Percentiles rank a stretch among this genome's conserved stretches.
Evolutionary conservation across 1,284 basidiomycete species (phyloP).

Genomic region (Inonotus hispidus): DNA sequence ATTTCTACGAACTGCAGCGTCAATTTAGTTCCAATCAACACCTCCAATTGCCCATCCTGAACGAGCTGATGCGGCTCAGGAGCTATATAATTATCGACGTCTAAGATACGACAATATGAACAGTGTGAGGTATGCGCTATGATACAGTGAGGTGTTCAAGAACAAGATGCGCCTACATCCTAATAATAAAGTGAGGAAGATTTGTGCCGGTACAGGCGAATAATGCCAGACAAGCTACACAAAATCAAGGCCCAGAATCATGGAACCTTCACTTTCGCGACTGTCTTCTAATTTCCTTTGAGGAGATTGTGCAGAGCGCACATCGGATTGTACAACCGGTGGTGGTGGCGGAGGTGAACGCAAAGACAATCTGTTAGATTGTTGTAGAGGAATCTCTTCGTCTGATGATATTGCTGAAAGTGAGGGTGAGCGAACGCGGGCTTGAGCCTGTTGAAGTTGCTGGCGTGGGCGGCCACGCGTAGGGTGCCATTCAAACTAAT

Average conservation of each 20-base stretch:
- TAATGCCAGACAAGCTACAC: not conserved
- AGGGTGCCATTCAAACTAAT: constrained; percentile 17
- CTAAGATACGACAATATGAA: not conserved
- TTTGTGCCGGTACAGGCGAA: not conserved
- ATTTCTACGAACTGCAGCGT: too few relatives aligned
- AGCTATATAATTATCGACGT: not conserved
- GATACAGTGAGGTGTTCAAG: not conserved
- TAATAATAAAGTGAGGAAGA: not conserved
- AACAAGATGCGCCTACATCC: not conserved
- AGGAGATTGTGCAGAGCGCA: not conserved
- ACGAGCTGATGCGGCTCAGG: not conserved
- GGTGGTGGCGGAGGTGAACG: not conserved
- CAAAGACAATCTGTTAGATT: not conserved
- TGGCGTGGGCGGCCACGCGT: not conserved
- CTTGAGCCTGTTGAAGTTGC: not conserved
- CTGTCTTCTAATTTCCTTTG: constrained; percentile 9
- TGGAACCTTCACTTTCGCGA: constrained; percentile 12
- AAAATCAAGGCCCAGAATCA: constrained; percentile 17
- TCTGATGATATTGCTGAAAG: constrained; percentile 1
- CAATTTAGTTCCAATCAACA: too few relatives aligned
- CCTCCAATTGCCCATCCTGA: not conserved
- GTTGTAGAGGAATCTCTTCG: constrained; percentile 4
- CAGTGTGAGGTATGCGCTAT: not conserved
- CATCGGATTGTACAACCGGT: too few relatives aligned
- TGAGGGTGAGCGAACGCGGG: not conserved